Evolutionary conservation across 164 flowering plant genomes (phyloP), one percentile per base, ranked within the genome.

Genomic region (Liriodendron chinense): DNA sequence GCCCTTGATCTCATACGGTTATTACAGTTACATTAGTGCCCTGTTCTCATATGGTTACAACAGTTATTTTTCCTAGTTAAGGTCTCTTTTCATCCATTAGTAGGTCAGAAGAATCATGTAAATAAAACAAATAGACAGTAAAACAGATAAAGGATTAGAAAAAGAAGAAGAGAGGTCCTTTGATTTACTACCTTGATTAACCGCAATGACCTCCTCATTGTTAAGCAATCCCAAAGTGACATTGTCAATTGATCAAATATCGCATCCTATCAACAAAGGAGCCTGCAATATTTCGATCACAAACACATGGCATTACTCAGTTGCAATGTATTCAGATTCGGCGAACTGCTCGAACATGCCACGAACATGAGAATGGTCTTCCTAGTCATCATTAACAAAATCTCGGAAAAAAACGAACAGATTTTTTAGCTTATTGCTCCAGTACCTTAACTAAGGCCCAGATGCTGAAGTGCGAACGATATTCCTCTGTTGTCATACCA

Each of bases 401-500:
- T 4, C 0, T 34, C 0, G 43, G 7, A 34, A 34, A 34, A 34
- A 34, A n/a, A 34, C 3, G 43, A 34, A 34, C 0, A 7, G 43
- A 34, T 34, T 34, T 34, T 34, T 34, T 34, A 63, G 22, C 65
- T 18, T 18, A 21, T 63, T 69, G 24, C 14, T 3, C 1, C 65
- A 43, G 18, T 79, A 92, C 97, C 86, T 92, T 92, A 2, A 75
- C 83, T 63, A 93, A 61, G 72, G 95, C 97, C 96, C 97, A 94
- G 63, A 94, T 92, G 87, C 97, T 94, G 79, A 94, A 91, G 79
- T 94, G 97, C 3, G 92, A 85, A 12, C 94, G 85, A 53, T 93
- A 93, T 75, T 93, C 98, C 53, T 87, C 91, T 16, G 76, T 78
- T 0, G 88, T 87, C 97, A 94, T 90, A 50, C 94, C 94, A 43